These are phyloP conservation scores for Geopyxis carbonaria DNA, from an alignment of 495 filamentous ascomycete genomes.

Conservation along the genomic window DNA sequence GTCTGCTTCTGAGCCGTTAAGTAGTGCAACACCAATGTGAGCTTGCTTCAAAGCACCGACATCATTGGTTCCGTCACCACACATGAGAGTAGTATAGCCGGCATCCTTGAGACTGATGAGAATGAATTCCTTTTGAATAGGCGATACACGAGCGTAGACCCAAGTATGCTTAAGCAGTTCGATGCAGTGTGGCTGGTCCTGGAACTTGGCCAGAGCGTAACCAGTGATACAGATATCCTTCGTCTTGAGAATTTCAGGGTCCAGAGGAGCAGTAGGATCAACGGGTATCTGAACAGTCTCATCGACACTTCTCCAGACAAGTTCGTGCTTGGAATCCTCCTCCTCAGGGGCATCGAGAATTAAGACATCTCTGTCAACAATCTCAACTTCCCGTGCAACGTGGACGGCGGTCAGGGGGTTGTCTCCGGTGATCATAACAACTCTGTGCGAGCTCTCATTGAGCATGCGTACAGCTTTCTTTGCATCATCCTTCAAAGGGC, in stretches of 20 bases:
- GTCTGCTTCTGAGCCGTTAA: slow-evolving; percentile 87
- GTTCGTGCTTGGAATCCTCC: slow-evolving; percentile 57
- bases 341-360: slow-evolving; percentile 92
- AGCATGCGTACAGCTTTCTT: slow-evolving; percentile 88
- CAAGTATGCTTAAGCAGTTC: slow-evolving; percentile 73
- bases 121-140: slow-evolving; percentile 91
- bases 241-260: slow-evolving; percentile 58
- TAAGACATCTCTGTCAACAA: slow-evolving; percentile 86
- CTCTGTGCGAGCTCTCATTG: slow-evolving; percentile 94
- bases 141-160: slow-evolving; percentile 96
- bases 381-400: slow-evolving; percentile 89
- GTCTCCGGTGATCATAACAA: slow-evolving; percentile 98
- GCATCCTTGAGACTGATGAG: slow-evolving; percentile 85
- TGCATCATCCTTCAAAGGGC: slow-evolving; percentile 91
- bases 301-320: slow-evolving; percentile 92
- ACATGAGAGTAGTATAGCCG: slow-evolving; percentile 97
- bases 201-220: slow-evolving; percentile 81
- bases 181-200: slow-evolving; percentile 53
- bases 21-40: slow-evolving; percentile 85
- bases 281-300: slow-evolving; percentile 79
- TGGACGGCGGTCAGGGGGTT: slow-evolving; percentile 94
- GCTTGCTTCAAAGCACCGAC: slow-evolving; percentile 97
- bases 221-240: slow-evolving; percentile 96
- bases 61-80: slow-evolving; percentile 96
- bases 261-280: slow-evolving; percentile 63